phyloP scores from a whole-genome alignment of 441 rosid species.

The Melastoma candidum region DNA sequence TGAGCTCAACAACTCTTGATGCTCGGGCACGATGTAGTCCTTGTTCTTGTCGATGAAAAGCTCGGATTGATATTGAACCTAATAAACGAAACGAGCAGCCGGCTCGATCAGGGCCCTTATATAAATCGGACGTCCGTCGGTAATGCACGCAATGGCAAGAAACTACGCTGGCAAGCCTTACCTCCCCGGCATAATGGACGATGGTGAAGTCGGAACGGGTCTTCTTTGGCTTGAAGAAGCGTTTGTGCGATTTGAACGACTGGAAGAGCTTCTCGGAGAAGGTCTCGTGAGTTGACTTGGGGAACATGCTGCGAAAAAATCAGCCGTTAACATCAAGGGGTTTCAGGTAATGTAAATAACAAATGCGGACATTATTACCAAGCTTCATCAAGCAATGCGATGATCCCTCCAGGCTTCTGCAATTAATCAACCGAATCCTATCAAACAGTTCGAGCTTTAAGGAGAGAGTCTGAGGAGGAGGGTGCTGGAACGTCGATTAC shows the following conservation, averaged over 20 bases:
- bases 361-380: constrained; percentile 29
- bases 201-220: constrained; percentile 54
- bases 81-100: constrained; percentile 22
- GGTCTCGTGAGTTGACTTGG: constrained; percentile 64
- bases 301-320: constrained; percentile 49
- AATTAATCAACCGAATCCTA: constrained; percentile 1
- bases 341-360: too few species aligned
- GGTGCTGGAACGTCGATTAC: constrained; percentile 15
- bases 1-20: constrained; percentile 60
- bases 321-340: neutral
- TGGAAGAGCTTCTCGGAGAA: constrained; percentile 65
- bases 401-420: constrained; percentile 75
- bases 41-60: constrained; percentile 74
- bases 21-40: constrained; percentile 70
- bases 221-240: constrained; percentile 59
- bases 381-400: constrained; percentile 73
- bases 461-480: too few species aligned
- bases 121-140: neutral
- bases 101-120: too few species aligned
- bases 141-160: neutral
- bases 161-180: constrained; percentile 10
- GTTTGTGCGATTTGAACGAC: constrained; percentile 54
- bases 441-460: too few species aligned
- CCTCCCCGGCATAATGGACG: constrained; percentile 76
- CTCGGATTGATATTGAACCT: constrained; percentile 67